phyloP scores from a whole-genome alignment of 306 rosid species.

The Dalbergia cultrata region DNA sequence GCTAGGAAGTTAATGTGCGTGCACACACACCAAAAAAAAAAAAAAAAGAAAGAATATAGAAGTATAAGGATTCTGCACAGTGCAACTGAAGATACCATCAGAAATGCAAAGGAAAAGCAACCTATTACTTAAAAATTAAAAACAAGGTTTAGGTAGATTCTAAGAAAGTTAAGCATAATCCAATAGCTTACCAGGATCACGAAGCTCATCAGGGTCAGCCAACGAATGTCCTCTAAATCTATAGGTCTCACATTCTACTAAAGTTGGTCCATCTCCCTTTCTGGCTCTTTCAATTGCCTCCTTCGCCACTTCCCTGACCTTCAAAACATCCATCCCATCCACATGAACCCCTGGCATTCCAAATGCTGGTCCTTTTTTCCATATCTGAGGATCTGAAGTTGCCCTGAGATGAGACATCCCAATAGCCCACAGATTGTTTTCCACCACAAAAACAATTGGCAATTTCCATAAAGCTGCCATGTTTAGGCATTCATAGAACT shows the following conservation, averaged over 20 bases:
- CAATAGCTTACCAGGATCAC: constrained; percentile 79
- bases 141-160: neutral
- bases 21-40: no score
- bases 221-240: constrained; percentile 92
- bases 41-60: no score
- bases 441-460: constrained; percentile 88
- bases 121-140: no score
- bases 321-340: constrained; percentile 95
- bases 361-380: constrained; percentile 95
- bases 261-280: constrained; percentile 92
- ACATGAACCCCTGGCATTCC: constrained; percentile 94
- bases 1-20: no score
- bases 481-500: constrained; percentile 87
- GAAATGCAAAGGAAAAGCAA: no score
- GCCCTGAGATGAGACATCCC: constrained; percentile 93
- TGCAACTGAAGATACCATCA: no score
- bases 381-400: constrained; percentile 87
- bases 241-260: constrained; percentile 90
- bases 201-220: constrained; percentile 97
- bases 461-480: constrained; percentile 94
- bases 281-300: constrained; percentile 87
- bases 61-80: no score
- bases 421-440: constrained; percentile 91
- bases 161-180: constrained; percentile 31
- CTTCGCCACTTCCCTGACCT: constrained; percentile 91